Percentiles rank a stretch among this genome's conserved stretches.
Conservation (phyloP, 345 rosid genomes). For the Bretschneidera sinensis region DNA sequence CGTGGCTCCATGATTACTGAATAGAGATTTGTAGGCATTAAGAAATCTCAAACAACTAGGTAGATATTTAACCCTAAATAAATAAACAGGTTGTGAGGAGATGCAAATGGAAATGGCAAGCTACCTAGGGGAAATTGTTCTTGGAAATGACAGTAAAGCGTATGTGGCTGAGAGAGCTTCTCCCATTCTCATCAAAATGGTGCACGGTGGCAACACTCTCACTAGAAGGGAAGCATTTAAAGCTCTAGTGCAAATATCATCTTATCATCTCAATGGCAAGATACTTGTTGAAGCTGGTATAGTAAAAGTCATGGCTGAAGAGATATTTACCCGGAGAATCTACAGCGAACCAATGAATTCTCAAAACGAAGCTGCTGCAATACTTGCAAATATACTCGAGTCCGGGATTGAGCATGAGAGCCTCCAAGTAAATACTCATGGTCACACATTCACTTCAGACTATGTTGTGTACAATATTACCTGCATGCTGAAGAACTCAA, state of each 20-base stretch:
- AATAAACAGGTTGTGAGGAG: conserved; percentile 57
- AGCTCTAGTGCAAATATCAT: conserved; percentile 66
- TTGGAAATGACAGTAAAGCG: conserved; percentile 52
- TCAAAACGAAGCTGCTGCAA: conserved; percentile 60
- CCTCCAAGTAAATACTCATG: conserved; percentile 49
- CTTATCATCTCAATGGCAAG: conserved; percentile 55
- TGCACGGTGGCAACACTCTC: conserved; percentile 47
- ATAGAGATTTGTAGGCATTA: no score
- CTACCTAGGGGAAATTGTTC: conserved; percentile 60
- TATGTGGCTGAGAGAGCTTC: conserved; percentile 67
- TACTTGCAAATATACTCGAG: conserved; percentile 73
- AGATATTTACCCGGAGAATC: conserved; percentile 57
- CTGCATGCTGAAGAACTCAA: conserved; percentile 64
- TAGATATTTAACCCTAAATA: no score
- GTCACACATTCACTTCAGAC: conserved; percentile 66
- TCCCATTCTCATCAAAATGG: conserved; percentile 56
- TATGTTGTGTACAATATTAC: conserved; percentile 59
- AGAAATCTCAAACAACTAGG: no score
- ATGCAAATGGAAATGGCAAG: conserved; percentile 63
- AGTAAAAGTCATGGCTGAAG: conserved; percentile 59
- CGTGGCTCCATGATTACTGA: no score
- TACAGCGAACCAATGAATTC: conserved; percentile 53
- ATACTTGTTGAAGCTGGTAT: conserved; percentile 56
- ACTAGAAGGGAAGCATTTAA: conserved; percentile 56
- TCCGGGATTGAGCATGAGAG: conserved; percentile 57